Base-by-base conservation (phyloP, 2,329 filamentous ascomycete genomes). In the Fusarium virguliforme region DNA sequence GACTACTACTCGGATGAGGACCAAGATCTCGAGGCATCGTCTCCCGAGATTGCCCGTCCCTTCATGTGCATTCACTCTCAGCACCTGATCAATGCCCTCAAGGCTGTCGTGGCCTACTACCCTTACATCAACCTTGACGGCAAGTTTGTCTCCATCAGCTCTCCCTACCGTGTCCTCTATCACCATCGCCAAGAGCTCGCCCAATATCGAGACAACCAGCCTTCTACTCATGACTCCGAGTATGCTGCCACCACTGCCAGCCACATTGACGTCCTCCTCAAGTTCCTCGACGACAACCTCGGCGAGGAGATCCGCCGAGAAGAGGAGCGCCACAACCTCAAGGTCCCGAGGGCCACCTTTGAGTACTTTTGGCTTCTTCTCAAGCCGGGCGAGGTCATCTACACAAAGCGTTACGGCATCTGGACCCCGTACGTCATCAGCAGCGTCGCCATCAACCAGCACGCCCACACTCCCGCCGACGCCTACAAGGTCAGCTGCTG, bases 31-130 rank as follows among this genome's bases (percentile, higher is more conserved):
- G 71, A 78, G 26, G 64, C 71, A 28, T 77, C 77, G 12, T 50
- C 76, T 28, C 67, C 75, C 34, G 77, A 78, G 18, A 69, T 78
- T 8, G 77, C 80, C 18, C 75, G 68, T 1, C 83, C 81, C 0
- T 71, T 76, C 59, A 85, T 86, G 83, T 55, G 80, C 3, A 83
- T 86, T 48, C 78, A 84, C 67, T 86, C 85, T 2, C 64, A 75
- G 32, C 76, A 85, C 62, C 80, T 88, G 32, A 81, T 84, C 68
- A 82, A 85, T 51, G 85, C 85, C 1, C 78, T 88, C 5, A 79
- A 78, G 30, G 84, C 85, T 12, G 81, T 87, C 6, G 80, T 88
- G 7, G 79, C 77, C 26, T 87, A 86, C 69, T 87, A 86, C 67
- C 85, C 85, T 4, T 78, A 79, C 40, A 78, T 81, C 62, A 78